phyloP scores from a whole-genome alignment of 352 stramenopile genomes.

The Phytophthora uliginosa region DNA sequence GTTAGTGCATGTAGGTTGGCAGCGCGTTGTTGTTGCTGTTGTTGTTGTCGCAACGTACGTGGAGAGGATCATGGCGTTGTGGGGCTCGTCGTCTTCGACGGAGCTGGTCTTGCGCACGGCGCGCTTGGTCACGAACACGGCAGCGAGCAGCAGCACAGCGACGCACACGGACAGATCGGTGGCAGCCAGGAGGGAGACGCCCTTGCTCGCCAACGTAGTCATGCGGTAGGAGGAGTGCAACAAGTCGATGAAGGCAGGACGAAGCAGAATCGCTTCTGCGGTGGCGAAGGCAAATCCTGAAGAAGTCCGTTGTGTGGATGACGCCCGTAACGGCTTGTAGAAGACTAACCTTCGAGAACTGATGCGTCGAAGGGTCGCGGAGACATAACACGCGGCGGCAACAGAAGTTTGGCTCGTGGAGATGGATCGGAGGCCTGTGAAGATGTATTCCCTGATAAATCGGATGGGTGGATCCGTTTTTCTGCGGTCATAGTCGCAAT shows the following conservation, averaged over 20 bases:
- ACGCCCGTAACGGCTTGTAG: slow-evolving; percentile 10
- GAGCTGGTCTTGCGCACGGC: slow-evolving; percentile 17
- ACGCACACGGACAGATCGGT: slow-evolving; percentile 34
- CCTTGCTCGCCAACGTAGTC: slow-evolving; percentile 10
- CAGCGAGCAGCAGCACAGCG: slow-evolving; percentile 35
- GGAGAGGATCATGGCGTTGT: slow-evolving; percentile 28
- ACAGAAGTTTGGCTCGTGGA: not conserved
- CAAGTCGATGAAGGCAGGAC: not conserved
- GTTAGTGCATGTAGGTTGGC: not conserved
- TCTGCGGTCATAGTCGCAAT: not conserved
- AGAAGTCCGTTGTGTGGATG: slow-evolving; percentile 10
- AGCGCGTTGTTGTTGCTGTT: not conserved
- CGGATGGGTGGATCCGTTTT: not conserved
- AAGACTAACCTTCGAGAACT: slow-evolving; percentile 3
- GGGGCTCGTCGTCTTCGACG: not conserved
- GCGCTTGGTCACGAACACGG: slow-evolving; percentile 26
- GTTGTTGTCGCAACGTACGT: slow-evolving; percentile 33
- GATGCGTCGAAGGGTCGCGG: not conserved
- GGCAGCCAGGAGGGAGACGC: slow-evolving; percentile 19
- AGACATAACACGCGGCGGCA: not conserved
- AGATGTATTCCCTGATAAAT: not conserved
- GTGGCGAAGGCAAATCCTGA: slow-evolving; percentile 18
- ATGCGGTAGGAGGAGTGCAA: not conserved
- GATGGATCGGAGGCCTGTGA: not conserved
- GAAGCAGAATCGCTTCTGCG: slow-evolving; percentile 15